Percentiles rank a stretch among this genome's conserved stretches.
These are phyloP conservation scores for Colletotrichum sp. DNA, from an alignment of 2,329 filamentous ascomycete genomes.

Conservation along the genomic window DNA sequence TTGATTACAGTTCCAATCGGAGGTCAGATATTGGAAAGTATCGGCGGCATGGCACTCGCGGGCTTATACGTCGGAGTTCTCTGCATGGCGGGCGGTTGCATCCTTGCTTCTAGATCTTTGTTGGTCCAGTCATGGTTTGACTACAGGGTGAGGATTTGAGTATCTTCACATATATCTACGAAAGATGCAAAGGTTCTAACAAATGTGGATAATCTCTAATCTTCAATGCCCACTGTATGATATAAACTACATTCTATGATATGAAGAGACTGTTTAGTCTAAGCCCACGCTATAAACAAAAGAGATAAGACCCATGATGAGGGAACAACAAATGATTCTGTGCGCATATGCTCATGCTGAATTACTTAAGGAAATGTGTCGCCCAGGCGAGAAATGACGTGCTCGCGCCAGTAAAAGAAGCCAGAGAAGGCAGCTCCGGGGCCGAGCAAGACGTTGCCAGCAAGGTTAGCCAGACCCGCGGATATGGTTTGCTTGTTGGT, in stretches of 20 bases:
- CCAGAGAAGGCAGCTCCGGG: not conserved
- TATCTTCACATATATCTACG: not conserved
- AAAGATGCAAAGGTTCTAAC: too few relatives aligned
- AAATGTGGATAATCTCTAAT: accelerated
- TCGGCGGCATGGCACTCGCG: slow-evolving; percentile 46
- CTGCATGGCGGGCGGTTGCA: not conserved
- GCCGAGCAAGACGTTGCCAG: not conserved
- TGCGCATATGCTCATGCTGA: not conserved
- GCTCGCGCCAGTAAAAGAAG: slow-evolving; percentile 1
- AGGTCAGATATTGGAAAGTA: slow-evolving; percentile 47
- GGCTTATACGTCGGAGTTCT: slow-evolving; percentile 43
- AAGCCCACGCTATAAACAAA: too few relatives aligned
- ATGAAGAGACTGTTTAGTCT: too few relatives aligned
- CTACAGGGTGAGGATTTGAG: accelerated
- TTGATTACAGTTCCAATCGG: slow-evolving; percentile 49
- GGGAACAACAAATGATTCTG: too few relatives aligned
- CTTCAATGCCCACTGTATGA: too few relatives aligned
- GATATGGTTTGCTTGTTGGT: not conserved
- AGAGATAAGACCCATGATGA: too few relatives aligned
- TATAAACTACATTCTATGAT: too few relatives aligned
- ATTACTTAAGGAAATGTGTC: not conserved
- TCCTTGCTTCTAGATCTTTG: not conserved
- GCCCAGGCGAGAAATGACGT: not conserved
- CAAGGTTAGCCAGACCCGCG: not conserved
- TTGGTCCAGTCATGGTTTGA: not conserved